A percentile compares a stretch with the other conserved stretches of the same genome.
Evolutionary conservation across 306 rosid genomes (phyloP).

Genomic region (Quercus rubra): DNA sequence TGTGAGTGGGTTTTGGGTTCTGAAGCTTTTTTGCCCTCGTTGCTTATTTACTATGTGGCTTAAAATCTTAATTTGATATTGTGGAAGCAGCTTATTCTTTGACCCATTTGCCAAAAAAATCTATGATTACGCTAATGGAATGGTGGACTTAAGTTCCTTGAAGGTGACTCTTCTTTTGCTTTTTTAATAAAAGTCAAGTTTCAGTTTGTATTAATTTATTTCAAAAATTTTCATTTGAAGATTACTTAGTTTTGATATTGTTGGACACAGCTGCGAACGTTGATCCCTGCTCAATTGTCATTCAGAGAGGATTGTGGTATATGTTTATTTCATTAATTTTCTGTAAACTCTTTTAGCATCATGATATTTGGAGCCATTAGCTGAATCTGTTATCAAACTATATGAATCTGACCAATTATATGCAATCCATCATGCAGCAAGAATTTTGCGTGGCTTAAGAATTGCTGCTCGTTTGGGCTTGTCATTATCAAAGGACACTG

Average conservation of each 20-base stretch:
- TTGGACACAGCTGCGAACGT: slow-evolving; percentile 39
- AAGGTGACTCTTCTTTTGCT: slow-evolving; percentile 32
- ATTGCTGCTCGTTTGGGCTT: slow-evolving; percentile 93
- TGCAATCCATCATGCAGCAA: slow-evolving; percentile 46
- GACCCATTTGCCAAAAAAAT: slow-evolving; percentile 56
- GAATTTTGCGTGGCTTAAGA: slow-evolving; percentile 93
- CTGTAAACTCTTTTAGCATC: slow-evolving; percentile 17
- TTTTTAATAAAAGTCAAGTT: background rate
- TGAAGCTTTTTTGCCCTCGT: background rate
- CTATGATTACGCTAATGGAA: slow-evolving; percentile 46
- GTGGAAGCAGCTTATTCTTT: slow-evolving; percentile 80
- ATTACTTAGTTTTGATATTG: slow-evolving; percentile 9
- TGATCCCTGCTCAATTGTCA: slow-evolving; percentile 71
- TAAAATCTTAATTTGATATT: slow-evolving; percentile 21
- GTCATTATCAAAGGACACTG: slow-evolving; percentile 60
- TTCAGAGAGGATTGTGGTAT: slow-evolving; percentile 90
- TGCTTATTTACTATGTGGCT: background rate
- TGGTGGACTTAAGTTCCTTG: slow-evolving; percentile 40
- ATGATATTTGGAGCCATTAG: slow-evolving; percentile 18
- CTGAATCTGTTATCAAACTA: slow-evolving; percentile 17
- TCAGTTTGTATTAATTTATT: background rate
- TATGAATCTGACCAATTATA: slow-evolving; percentile 22
- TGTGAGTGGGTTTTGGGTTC: background rate
- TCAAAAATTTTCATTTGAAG: background rate
- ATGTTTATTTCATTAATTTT: slow-evolving; percentile 28